Conservation (phyloP, 495 filamentous ascomycete genomes). For the Penicillium paxilli region DNA sequence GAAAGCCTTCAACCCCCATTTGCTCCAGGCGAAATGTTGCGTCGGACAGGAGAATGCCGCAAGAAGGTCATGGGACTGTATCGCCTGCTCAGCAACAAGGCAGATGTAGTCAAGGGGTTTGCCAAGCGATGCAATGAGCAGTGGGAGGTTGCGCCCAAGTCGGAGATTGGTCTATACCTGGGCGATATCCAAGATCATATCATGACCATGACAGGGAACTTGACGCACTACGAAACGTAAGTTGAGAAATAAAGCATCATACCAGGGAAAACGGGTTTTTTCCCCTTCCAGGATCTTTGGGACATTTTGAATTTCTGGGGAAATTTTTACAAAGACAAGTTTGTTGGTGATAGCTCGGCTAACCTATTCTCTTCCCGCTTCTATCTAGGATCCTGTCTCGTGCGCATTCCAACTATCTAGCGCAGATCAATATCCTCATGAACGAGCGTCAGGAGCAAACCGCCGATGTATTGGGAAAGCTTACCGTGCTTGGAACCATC, state of each 20-base stretch:
- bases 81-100: slow-evolving; percentile 91
- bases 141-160: slow-evolving; percentile 93
- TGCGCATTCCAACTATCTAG: slow-evolving; percentile 94
- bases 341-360: not conserved
- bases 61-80: slow-evolving; percentile 97
- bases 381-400: slow-evolving; percentile 82
- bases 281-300: not conserved
- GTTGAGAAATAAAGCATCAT: slow-evolving; percentile 24
- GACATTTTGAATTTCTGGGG: not conserved
- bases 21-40: slow-evolving; percentile 77
- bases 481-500: slow-evolving; percentile 95
- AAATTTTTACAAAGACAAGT: not conserved
- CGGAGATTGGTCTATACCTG: slow-evolving; percentile 92
- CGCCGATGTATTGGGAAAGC: slow-evolving; percentile 87
- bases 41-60: slow-evolving; percentile 85
- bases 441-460: slow-evolving; percentile 97
- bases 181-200: slow-evolving; percentile 99
- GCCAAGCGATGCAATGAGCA: slow-evolving; percentile 99
- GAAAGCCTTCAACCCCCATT: slow-evolving; percentile 43
- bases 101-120: slow-evolving; percentile 97
- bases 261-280: no score
- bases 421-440: slow-evolving; percentile 92
- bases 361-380: not conserved
- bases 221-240: slow-evolving; percentile 94
- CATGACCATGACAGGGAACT: slow-evolving; percentile 93